Base-by-base conservation (phyloP, 2,329 filamentous ascomycete genomes). In the Didymella sp. region DNA sequence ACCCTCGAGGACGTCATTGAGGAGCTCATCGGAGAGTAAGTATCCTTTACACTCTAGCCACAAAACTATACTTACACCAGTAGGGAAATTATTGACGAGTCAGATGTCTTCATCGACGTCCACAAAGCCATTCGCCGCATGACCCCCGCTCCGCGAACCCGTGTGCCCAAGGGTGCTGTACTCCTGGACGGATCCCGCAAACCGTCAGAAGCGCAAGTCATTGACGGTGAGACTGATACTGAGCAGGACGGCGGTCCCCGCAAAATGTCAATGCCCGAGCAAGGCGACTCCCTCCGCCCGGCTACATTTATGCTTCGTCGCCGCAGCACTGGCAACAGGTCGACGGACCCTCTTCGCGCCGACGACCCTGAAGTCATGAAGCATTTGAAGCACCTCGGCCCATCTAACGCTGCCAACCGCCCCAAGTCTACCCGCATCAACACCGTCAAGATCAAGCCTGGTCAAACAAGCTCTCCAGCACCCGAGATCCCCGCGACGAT, bases 1-100 rank as follows among this genome's bases (percentile, higher is more conserved):
- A 99, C 95, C 0, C 80, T 99, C 2, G 95, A 99, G 75, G 95
- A 99, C 76, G 95, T 99, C 4, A 99, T 99, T 71, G 95, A 99
- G 76, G 95, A 99, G 77, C 81, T 99, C 25, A 99, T 99, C 76
- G 95, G 95, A 81, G 95, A 99, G 89, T 94, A 81, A 77, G 90
- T 87, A 15, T 12, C 22, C 19, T 21, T 13, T 3, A 8, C 7
- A 15, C 6, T 4, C 28, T 3, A 7, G 6, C 41, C 24, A 4
- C 7, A 12, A 8, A 6, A 12, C 21, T 24, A 11, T 24, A 27
- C 61, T 68, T 48, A 72, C 48, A 31, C 22, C 45, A 11, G 56
- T 15, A 93, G 90, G 81, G 95, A 99, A 83, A 99, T 98, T 63
- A 96, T 99, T 61, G 95, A 99, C 74, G 95, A 99, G 76, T 98